Percentiles rank a stretch among this genome's conserved stretches.
phyloP scores from a whole-genome alignment of 2,329 filamentous ascomycete species.

The Trichoderma sp. region DNA sequence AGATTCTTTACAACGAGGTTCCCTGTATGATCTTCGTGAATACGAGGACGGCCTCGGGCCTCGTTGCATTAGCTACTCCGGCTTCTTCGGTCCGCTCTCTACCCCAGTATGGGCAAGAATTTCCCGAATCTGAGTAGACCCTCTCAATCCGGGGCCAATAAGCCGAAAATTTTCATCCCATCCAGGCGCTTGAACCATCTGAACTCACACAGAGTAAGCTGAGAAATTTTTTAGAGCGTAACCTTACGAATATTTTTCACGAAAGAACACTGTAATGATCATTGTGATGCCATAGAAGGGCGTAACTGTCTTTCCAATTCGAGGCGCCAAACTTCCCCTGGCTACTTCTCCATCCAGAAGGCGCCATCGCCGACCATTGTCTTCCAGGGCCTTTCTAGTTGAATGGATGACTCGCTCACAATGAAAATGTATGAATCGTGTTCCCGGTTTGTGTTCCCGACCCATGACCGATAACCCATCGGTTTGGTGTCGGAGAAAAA shows the following conservation, averaged over 20 bases:
- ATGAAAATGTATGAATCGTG: background rate
- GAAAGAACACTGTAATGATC: background rate
- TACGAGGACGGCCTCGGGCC: conserved; percentile 1
- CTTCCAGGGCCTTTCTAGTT: background rate
- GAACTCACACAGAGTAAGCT: background rate
- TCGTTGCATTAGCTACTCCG: conserved; percentile 12
- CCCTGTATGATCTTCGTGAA: conserved; percentile 3
- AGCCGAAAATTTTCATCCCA: background rate
- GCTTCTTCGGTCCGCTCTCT: conserved; percentile 6
- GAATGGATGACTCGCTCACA: conserved; percentile 9
- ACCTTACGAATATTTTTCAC: background rate
- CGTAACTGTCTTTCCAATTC: background rate
- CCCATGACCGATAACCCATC: background rate
- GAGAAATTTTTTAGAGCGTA: background rate
- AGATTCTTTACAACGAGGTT: background rate
- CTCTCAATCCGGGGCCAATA: background rate
- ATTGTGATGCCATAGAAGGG: background rate
- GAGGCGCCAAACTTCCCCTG: conserved; percentile 14
- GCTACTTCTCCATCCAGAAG: background rate
- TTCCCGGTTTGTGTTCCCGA: background rate
- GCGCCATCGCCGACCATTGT: background rate
- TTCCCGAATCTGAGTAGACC: background rate
- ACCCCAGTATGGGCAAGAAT: background rate
- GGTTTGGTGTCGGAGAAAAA: background rate
- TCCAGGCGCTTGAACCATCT: background rate